phyloP scores from a whole-genome alignment of 1,284 basidiomycete genomes.

The Grifola frondosa region DNA sequence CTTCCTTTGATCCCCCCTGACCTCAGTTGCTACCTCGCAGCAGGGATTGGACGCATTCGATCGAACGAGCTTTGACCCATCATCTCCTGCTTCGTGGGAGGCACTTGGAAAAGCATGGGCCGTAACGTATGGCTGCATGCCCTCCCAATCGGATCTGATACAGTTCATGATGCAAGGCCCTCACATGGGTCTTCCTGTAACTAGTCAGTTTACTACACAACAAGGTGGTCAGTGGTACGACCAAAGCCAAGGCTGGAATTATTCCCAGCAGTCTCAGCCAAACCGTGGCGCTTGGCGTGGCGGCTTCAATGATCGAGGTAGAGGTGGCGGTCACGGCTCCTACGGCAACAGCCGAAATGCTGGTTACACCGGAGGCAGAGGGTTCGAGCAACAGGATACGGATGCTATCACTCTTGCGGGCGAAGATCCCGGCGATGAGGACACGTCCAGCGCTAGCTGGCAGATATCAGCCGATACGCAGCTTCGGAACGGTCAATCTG shows the following conservation, averaged over 20 bases:
- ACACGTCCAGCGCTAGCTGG: too few species aligned
- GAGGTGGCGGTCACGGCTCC: slow-evolving; percentile 32
- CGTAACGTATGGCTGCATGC: slow-evolving; percentile 59
- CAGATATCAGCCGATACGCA: too few species aligned
- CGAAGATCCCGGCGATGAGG: slow-evolving; percentile 25
- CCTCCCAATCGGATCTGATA: slow-evolving; percentile 73
- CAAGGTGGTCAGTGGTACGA: not conserved
- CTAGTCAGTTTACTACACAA: slow-evolving; percentile 16
- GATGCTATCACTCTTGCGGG: slow-evolving; percentile 60
- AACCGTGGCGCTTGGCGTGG: slow-evolving; percentile 15
- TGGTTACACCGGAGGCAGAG: slow-evolving; percentile 19
- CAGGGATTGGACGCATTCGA: slow-evolving; percentile 66
- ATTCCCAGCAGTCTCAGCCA: not conserved
- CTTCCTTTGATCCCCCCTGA: slow-evolving; percentile 21
- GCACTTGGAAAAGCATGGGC: slow-evolving; percentile 72
- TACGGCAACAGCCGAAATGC: slow-evolving; percentile 38
- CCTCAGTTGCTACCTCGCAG: slow-evolving; percentile 29
- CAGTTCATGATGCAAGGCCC: slow-evolving; percentile 52
- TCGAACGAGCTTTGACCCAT: slow-evolving; percentile 66
- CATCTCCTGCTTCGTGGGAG: slow-evolving; percentile 70
- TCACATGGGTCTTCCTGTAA: slow-evolving; percentile 9
- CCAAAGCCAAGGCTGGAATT: not conserved
- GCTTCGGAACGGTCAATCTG: too few species aligned
- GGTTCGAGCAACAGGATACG: slow-evolving; percentile 32
- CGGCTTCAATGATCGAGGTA: slow-evolving; percentile 30